Conservation (phyloP, 768 basidiomycete genomes). For the Thelephora ganbajun region DNA sequence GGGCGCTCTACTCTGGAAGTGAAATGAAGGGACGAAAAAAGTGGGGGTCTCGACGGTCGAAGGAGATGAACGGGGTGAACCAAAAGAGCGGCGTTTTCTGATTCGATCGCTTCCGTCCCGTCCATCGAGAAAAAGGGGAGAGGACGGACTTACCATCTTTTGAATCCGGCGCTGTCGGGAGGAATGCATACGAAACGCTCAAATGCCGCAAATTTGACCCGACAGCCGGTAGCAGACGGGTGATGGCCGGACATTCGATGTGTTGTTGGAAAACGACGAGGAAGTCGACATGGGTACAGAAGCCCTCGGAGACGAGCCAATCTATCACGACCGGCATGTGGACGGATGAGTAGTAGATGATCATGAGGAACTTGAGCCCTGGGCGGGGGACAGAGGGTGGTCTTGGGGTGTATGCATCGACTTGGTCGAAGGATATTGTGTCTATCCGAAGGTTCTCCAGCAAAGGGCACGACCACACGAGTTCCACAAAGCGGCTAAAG, state of each 20-base stretch:
- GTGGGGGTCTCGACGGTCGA: background rate
- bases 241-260: conserved; percentile 11
- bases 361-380: conserved; percentile 3
- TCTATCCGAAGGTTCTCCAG: conserved; percentile 4
- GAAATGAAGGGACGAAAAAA: background rate
- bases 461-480: conserved; percentile 12
- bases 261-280: conserved; percentile 10
- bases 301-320: conserved; percentile 10
- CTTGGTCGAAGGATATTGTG: conserved; percentile 8
- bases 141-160: background rate
- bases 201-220: conserved; percentile 7
- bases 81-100: no score
- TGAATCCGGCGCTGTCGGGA: background rate
- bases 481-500: conserved; percentile 12
- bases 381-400: background rate
- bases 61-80: no score
- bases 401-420: conserved; percentile 9
- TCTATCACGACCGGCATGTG: conserved; percentile 9
- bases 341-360: conserved; percentile 11
- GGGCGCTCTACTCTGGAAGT: no score
- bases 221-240: conserved; percentile 8
- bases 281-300: conserved; percentile 6
- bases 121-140: background rate
- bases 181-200: background rate
- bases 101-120: no score